Percentiles rank a stretch among this genome's conserved stretches.
Conservation (phyloP, 345 rosid species). For the Geranium rotundifolium region DNA sequence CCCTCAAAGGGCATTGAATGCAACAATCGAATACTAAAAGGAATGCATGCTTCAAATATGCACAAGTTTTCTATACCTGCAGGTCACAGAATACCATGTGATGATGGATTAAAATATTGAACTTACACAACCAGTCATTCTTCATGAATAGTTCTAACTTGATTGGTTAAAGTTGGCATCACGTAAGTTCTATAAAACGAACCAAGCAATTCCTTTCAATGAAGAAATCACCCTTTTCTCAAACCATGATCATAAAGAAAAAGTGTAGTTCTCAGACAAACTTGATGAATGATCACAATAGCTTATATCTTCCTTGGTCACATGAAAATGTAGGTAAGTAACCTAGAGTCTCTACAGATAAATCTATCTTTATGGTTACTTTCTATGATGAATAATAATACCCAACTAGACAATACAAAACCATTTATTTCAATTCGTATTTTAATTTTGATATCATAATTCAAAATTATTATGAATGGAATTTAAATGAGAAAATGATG, state of each 20-base stretch:
- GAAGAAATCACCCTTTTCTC: no score
- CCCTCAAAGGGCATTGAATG: no score
- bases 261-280: neutral
- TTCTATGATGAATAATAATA: neutral
- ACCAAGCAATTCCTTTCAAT: no score
- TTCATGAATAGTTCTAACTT: neutral
- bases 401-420: neutral
- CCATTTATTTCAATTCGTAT: neutral
- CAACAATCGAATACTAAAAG: no score
- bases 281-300: neutral
- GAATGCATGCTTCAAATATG: no score
- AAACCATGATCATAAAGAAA: neutral
- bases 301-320: neutral
- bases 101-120: no score
- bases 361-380: neutral
- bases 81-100: no score
- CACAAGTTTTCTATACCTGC: no score
- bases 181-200: no score
- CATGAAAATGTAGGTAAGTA: no score
- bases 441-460: neutral
- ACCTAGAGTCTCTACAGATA: no score
- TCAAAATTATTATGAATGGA: no score
- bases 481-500: neutral
- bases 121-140: neutral
- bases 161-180: neutral